Percentiles rank a stretch among this genome's conserved stretches.
Conservation (phyloP, 2,329 filamentous ascomycete species). For the Blastomyces silverae region DNA sequence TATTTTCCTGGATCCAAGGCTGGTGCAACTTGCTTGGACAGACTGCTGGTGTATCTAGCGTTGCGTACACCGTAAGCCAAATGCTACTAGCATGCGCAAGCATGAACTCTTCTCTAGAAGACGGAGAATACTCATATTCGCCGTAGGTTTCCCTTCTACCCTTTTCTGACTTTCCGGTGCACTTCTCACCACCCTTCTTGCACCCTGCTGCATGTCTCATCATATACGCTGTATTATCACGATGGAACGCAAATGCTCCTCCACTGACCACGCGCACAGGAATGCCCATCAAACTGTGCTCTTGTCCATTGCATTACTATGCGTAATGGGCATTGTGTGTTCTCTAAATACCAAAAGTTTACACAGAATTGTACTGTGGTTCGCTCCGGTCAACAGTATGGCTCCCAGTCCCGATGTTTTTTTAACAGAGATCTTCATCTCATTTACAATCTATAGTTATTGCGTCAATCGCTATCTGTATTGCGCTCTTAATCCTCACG, state of each 20-base stretch:
- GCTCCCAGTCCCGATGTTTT: neutral
- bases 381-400: constrained; percentile 58
- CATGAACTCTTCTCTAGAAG: constrained; percentile 53
- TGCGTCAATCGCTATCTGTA: constrained; percentile 55
- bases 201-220: neutral
- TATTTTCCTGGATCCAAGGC: constrained; percentile 60
- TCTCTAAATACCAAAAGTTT: constrained; percentile 55
- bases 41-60: constrained; percentile 56
- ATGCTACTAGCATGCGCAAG: constrained; percentile 57
- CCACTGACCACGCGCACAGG: constrained; percentile 33
- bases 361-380: constrained; percentile 57
- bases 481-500: constrained; percentile 53
- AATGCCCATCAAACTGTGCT: constrained; percentile 54
- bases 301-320: constrained; percentile 51
- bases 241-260: neutral
- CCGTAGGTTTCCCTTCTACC: constrained; percentile 44
- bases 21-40: constrained; percentile 62
- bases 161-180: neutral
- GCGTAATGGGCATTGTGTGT: constrained; percentile 54
- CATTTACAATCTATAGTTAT: constrained; percentile 39
- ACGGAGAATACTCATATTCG: constrained; percentile 48
- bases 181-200: neutral
- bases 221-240: neutral
- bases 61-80: constrained; percentile 57
- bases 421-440: constrained; percentile 2